Evolutionary conservation across 352 stramenopile genomes (phyloP), one percentile per base, ranked within the genome.

Genomic region (Globisporangium iwayamae): DNA sequence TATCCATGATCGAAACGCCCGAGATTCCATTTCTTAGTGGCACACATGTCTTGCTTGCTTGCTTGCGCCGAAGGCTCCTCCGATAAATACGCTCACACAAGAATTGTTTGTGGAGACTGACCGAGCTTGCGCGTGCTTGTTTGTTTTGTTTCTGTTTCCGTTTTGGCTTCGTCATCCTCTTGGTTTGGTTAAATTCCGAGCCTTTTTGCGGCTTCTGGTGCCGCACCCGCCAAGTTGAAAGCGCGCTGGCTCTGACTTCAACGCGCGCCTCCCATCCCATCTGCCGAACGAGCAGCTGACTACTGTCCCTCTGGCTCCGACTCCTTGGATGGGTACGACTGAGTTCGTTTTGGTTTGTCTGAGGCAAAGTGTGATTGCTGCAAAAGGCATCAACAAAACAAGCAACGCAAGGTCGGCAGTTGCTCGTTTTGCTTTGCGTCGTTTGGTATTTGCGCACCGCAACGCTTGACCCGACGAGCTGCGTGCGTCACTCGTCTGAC

Each of bases 301-400:
- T 56, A 56, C 51, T 56, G 51, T 56, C 51, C 51, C 51, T 56
- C 51, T 18, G 30, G 32, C 45, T 55, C 57, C 57, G 57, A 55
- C 57, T 63, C 45, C 30, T 43, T 46, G 30, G 9, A 47, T 63
- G 56, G 43, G 56, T 62, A 16, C 20, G 22, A 53, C 2, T 13
- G 48, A 55, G 22, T 39, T 32, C 47, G 34, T 39, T 39, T 39
- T 39, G 34, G 8, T 39, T 39, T 39, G 34, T 2, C 25, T 28
- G 25, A 28, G 34, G 7, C 34, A 51, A 54, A 32, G 18, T 36
- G 20, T 34, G 46, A 9, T 32, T 28, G 46, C 7, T 9, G 9
- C 2, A 30, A 32, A 7, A 16, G 2, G 9, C 30, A 38, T n/a
- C 30, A 56, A 14, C 48, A 54, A 52, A 32, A 22, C 25, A 55